Evolutionary conservation across 2,329 filamentous ascomycete genomes (phyloP).

Genomic region (Chaetomiaceae sp.): DNA sequence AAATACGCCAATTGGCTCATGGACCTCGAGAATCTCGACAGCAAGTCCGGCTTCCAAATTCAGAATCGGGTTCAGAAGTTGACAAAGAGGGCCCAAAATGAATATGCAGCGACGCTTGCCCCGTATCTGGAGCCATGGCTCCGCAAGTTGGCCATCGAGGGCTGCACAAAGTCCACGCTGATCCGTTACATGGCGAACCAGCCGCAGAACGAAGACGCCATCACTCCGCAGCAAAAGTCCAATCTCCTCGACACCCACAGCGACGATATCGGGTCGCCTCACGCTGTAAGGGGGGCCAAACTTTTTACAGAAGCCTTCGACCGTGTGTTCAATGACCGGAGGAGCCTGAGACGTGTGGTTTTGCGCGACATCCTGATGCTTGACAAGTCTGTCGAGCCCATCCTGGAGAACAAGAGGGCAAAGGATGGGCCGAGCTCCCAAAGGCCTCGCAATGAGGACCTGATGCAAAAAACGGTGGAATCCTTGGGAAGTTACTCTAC

Average conservation of each 20-base stretch:
- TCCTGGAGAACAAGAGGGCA: constrained; percentile 50
- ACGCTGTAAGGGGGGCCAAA: constrained; percentile 40
- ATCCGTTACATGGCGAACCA: constrained; percentile 51
- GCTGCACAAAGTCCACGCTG: constrained; percentile 49
- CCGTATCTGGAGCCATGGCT: constrained; percentile 54
- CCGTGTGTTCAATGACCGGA: constrained; percentile 46
- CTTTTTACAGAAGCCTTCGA: constrained; percentile 57
- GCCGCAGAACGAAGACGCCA: constrained; percentile 41
- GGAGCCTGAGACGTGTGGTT: constrained; percentile 31
- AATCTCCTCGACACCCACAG: constrained; percentile 47
- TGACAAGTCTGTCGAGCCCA: constrained; percentile 51
- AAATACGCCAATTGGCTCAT: constrained; percentile 54
- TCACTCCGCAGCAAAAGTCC: constrained; percentile 52
- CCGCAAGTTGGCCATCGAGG: constrained; percentile 44
- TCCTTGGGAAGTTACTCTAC: constrained; percentile 52
- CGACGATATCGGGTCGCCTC: constrained; percentile 40
- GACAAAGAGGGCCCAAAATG: constrained; percentile 45
- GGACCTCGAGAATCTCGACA: constrained; percentile 54
- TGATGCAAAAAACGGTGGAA: constrained; percentile 40
- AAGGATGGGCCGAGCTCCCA: constrained; percentile 36
- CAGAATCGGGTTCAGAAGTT: constrained; percentile 50
- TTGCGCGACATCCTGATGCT: constrained; percentile 50
- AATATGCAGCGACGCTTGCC: constrained; percentile 48
- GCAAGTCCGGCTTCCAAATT: constrained; percentile 53
- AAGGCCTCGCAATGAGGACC: constrained; percentile 36